Evolutionary conservation across 306 rosid species (phyloP).

Genomic region (Arachis hypogaea): DNA sequence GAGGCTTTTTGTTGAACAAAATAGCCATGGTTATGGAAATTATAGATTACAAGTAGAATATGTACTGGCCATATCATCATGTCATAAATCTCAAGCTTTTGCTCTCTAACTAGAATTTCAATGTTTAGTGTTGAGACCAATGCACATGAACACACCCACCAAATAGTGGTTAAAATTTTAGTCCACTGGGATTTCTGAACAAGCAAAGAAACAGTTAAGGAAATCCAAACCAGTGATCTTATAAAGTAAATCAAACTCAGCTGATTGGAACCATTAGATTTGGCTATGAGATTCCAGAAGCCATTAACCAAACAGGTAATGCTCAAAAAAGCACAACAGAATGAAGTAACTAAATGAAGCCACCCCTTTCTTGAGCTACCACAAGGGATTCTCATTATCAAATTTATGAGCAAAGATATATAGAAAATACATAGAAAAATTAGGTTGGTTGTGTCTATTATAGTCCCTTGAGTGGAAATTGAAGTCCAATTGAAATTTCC

Average conservation of each 20-base stretch:
- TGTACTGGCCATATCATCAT: constrained; percentile 46
- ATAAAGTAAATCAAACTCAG: constrained; percentile 37
- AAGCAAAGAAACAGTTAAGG: constrained; percentile 50
- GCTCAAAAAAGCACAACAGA: constrained; percentile 48
- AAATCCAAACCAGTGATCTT: constrained; percentile 56
- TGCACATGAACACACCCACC: constrained; percentile 53
- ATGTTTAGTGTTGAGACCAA: constrained; percentile 47
- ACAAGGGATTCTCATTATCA: constrained; percentile 23
- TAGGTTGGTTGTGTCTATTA: constrained; percentile 37
- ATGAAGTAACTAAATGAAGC: constrained; percentile 30
- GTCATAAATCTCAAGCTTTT: constrained; percentile 28
- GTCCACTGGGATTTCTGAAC: constrained; percentile 48
- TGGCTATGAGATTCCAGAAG: constrained; percentile 40
- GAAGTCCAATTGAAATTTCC: constrained; percentile 41
- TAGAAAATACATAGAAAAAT: constrained; percentile 39
- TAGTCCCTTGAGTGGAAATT: constrained; percentile 41
- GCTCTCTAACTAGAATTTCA: constrained; percentile 36
- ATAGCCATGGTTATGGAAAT: constrained; percentile 36
- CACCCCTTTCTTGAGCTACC: constrained; percentile 30
- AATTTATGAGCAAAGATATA: constrained; percentile 26
- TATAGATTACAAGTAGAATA: constrained; percentile 50
- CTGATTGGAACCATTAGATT: constrained; percentile 2
- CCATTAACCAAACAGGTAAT: constrained; percentile 43
- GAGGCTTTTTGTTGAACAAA: constrained; percentile 21
- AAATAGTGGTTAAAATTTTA: constrained; percentile 39